A percentile compares a stretch with the other conserved stretches of the same genome.
Conservation (phyloP, 176 grass and related monocot species). For the Rhynchospora tenuis region DNA sequence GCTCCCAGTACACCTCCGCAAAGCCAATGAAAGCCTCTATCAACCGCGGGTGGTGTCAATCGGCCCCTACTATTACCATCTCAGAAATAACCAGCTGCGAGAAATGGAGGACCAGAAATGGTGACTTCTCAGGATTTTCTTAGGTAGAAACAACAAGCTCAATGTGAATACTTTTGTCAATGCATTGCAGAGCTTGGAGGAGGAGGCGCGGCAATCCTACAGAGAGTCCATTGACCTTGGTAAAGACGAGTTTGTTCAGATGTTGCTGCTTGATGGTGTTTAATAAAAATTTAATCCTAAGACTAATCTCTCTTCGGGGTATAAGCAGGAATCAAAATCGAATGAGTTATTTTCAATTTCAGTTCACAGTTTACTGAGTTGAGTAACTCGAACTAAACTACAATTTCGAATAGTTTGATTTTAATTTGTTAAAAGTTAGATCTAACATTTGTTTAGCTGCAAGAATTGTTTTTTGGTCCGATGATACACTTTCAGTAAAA, state of each 20-base stretch:
- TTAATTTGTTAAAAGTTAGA: too few relatives aligned
- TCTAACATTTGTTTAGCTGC: too few relatives aligned
- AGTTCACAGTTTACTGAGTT: too few relatives aligned
- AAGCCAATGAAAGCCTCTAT: slow-evolving; percentile 3
- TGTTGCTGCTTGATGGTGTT: slow-evolving; percentile 27
- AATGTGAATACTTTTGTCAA: not conserved
- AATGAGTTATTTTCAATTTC: too few relatives aligned
- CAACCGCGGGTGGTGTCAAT: slow-evolving; percentile 17
- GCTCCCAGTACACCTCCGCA: not conserved
- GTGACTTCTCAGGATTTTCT: slow-evolving; percentile 19
- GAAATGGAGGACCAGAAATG: slow-evolving; percentile 30
- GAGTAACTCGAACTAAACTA: too few relatives aligned
- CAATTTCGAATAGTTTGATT: too few relatives aligned
- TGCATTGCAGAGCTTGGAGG: not conserved
- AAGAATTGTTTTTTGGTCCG: too few relatives aligned
- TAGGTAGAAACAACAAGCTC: not conserved
- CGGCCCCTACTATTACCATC: slow-evolving; percentile 11
- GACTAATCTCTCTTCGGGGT: too few relatives aligned
- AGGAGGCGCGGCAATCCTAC: slow-evolving; percentile 4
- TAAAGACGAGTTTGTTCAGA: slow-evolving; percentile 22
- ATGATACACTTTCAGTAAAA: too few relatives aligned
- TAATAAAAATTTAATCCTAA: too few relatives aligned
- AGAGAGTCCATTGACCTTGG: slow-evolving; percentile 2
- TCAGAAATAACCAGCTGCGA: not conserved
- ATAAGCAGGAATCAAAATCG: too few relatives aligned